A percentile compares a stretch with the other conserved stretches of the same genome.
phyloP scores from a whole-genome alignment of 805 yeast genomes.

The Nakazawaea laoshanensis region DNA sequence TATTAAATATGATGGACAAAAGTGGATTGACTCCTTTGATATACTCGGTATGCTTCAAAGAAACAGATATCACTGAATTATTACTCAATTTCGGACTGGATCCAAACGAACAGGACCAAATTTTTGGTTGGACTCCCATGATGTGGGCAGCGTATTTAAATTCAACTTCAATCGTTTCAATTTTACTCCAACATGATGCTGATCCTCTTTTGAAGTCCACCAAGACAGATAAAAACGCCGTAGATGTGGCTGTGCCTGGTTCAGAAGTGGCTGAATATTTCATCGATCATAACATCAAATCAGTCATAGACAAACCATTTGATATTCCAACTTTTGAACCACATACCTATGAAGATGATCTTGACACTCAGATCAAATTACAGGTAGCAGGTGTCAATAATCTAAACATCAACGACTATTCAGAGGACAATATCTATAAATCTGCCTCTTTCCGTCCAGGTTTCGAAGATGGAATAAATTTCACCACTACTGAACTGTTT shows the following conservation, averaged over 20 bases:
- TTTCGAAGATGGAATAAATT: constrained; percentile 22
- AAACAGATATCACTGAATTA: constrained; percentile 39
- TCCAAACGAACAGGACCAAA: constrained; percentile 40
- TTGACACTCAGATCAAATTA: constrained; percentile 28
- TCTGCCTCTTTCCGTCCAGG: constrained; percentile 22
- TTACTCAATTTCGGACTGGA: constrained; percentile 34
- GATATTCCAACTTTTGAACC: constrained; percentile 14
- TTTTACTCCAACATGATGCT: constrained; percentile 56
- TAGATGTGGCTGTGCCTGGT: constrained; percentile 48
- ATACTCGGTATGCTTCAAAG: constrained; percentile 48
- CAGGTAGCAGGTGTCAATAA: constrained; percentile 28
- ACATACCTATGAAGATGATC: constrained; percentile 13
- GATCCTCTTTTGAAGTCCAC: constrained; percentile 37
- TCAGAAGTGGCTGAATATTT: constrained; percentile 51
- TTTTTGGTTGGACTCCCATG: constrained; percentile 54
- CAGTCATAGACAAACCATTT: constrained; percentile 3
- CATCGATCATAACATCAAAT: constrained; percentile 36
- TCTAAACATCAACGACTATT: constrained; percentile 13
- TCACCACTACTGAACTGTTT: constrained; percentile 26
- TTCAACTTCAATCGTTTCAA: constrained; percentile 43
- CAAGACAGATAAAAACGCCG: constrained; percentile 38
- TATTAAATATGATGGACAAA: constrained; percentile 21
- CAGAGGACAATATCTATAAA: constrained; percentile 14
- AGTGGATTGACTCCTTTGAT: constrained; percentile 40
- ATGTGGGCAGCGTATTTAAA: constrained; percentile 82